Evolutionary conservation across 306 rosid genomes (phyloP).

Genomic region (Leucaena leucocephala): DNA sequence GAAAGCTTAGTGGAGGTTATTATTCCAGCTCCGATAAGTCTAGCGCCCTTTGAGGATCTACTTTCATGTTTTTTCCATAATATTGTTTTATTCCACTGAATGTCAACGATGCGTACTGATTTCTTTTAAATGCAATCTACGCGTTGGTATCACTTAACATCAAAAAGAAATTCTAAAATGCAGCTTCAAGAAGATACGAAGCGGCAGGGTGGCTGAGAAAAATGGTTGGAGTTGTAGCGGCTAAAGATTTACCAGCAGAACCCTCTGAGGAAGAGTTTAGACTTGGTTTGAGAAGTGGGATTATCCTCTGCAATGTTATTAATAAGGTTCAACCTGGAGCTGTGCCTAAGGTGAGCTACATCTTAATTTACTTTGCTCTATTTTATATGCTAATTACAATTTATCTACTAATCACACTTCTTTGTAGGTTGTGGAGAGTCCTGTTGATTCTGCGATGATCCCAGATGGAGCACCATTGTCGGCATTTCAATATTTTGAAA

Average conservation of each 20-base stretch:
- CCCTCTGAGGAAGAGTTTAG: conserved; percentile 97
- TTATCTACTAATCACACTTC: conserved; percentile 4
- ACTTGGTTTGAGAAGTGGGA: conserved; percentile 95
- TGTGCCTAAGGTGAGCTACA: conserved; percentile 69
- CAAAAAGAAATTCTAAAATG: conserved; percentile 18
- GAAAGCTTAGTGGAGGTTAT: neutral
- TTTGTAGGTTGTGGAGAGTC: conserved; percentile 88
- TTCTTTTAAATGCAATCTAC: conserved; percentile 21
- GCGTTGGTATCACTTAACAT: conserved; percentile 4
- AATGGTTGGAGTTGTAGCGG: conserved; percentile 96
- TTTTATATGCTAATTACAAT: neutral
- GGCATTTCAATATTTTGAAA: conserved; percentile 94
- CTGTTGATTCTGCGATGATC: conserved; percentile 71
- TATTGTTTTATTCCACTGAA: neutral
- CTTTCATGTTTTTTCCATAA: conserved; percentile 24
- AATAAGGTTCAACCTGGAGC: conserved; percentile 87
- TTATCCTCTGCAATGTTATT: conserved; percentile 83
- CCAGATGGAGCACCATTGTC: conserved; percentile 93
- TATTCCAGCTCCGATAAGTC: neutral
- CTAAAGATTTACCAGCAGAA: conserved; percentile 92
- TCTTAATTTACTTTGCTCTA: conserved; percentile 1
- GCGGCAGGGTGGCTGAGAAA: conserved; percentile 98
- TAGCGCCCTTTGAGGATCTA: conserved; percentile 4
- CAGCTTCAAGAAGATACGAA: conserved; percentile 86
- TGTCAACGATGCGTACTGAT: conserved; percentile 19